Base-by-base conservation (phyloP, 176 grass and related monocot genomes). In the Oryza rufipogon region DNA sequence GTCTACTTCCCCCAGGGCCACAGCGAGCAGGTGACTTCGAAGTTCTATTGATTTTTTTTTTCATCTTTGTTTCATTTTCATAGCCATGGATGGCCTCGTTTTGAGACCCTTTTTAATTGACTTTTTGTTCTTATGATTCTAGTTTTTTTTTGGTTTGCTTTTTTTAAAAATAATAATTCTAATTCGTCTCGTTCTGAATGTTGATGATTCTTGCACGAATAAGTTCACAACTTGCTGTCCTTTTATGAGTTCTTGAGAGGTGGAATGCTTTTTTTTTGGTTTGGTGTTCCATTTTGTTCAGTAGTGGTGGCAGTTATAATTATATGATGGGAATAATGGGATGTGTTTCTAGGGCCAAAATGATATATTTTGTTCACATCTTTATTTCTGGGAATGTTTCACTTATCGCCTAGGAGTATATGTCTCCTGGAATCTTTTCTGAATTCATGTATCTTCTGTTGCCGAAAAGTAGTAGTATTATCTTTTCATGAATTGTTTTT, bases 1-100 rank as follows among this genome's bases (percentile, higher is more conserved):
- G 93, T 96, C 74, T 96, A 96, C 86, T 96, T 96, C 52, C 92
- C 90, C 9, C 92, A 94, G 32, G 92, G 92, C 23, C 92, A 94
- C 85, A 94, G 90, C 19, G 92, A 94, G 82, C 92, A 92, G 92
- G 92, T 94, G 39, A 80, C 48, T 16, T 17, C 10, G 15, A 0
- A 80, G 41, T 16, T 17, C 10, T 25, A 0, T 6, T n/a, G 9
- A 33, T 47, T 70, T 32, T 2, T 32, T 32, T 28, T 28, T 0
- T 44, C 6, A 0, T 11, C 13, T 28, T 25, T 81, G 72, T 54
- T 28, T 28, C 28, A 28, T 28, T 28, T 32, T 66, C 49, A 1
- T 85, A 36, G 30, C 34, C 46, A 36, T 63, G 12, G 26, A 17
- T 61, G 11, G 58, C 63, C 4, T 28, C 9, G 2, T 25, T 52